Evolutionary conservation across 1,284 basidiomycete genomes (phyloP), one percentile per base, ranked within the genome.

Genomic region (Boletus calvinii): DNA sequence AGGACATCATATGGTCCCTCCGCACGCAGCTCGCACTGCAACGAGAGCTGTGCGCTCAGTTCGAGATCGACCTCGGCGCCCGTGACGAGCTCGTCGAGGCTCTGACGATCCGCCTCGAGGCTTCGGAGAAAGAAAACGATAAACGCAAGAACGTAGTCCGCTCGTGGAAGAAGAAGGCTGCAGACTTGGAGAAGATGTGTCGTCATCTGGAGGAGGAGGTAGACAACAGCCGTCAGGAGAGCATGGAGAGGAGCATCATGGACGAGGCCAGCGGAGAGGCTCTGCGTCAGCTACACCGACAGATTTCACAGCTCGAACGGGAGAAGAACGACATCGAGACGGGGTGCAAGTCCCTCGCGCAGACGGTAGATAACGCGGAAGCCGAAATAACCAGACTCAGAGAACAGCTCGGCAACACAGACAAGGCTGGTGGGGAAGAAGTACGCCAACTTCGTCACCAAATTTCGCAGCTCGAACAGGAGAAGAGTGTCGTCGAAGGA

Each of bases 241-340:
- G 79, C 61, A 70, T 83, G 69, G 87, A 88, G 61, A 74, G 87
- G 36, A 88, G 85, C 55, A 67, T 89, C 36, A 87, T 89, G 82
- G 88, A 90, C 59, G 87, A 86, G 59, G 87, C 87, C 1, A 87
- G 84, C 53, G 77, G 83, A 1, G 81, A 84, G 61, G 87, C 86
- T 1, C 61, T 90, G 54, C 72, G 80, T 26, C 79, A 80, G 72
- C 72, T 90, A 31, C 87, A 90, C 60, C 67, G 75, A 22, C 61
- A 57, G 24, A 59, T 63, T 15, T 54, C 62, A 10, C 57, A 60
- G 15, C 52, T 66, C 6, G 59, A 62, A 18, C 61, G 54, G 32
- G 62, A 65, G 46, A 60, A 48, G 46, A 63, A 44, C 11, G 61
- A 56, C 4, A 8, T 48, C 3, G 58, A 50, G 30, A 17, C 3